Evolutionary conservation across 2,329 filamentous ascomycete species (phyloP), one percentile per base, ranked within the genome.

Genomic region (Pezicula carpinea): DNA sequence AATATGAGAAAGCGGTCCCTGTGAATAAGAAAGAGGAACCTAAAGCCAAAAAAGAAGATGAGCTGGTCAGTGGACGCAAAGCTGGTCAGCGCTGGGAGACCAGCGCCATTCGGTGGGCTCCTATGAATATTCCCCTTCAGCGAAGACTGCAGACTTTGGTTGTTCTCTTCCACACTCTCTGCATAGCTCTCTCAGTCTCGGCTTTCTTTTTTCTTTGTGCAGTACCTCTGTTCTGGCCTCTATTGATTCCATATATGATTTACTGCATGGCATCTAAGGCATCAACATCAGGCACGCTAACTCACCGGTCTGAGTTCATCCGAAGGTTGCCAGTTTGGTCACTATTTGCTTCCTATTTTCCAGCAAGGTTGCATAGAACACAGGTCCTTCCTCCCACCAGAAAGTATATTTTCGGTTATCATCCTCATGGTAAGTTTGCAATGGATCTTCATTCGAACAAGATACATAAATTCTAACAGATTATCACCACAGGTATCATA

Each of bases 371-470:
- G 33, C 90, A 97, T 70, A 89, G 93, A 55, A 93, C 89, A 4
- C 79, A 86, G 55, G 77, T 85, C 47, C 79, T 99, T 6, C 79
- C 87, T 18, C 79, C 89, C 0, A 89, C 85, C 1, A 77, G 90
- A 53, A 96, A 95, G 68, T 99, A 97, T 70, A 90, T 99, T 53
- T 90, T 99, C 59, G 92, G 92, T 38, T 97, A 97, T 66, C 93
- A 97, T 60, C 93, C 93, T 0, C 93, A 99, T 63, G 92, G 93
- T 29, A 29, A 29, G 13, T 11, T 11, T 29, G 8, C 26, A 8
- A 1, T n/a, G n/a, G n/a, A n/a, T n/a, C n/a, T n/a, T n/a, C n/a
- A n/a, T n/a, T n/a, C n/a, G n/a, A n/a, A n/a, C n/a, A n/a, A n/a
- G n/a, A 11, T 11, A 11, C 8, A 29, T 29, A 4, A 29, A 11